A percentile compares a stretch with the other conserved stretches of the same genome.
Evolutionary conservation across 129 eudicot genomes (phyloP).

Genomic region (Ambrosia trifida): DNA sequence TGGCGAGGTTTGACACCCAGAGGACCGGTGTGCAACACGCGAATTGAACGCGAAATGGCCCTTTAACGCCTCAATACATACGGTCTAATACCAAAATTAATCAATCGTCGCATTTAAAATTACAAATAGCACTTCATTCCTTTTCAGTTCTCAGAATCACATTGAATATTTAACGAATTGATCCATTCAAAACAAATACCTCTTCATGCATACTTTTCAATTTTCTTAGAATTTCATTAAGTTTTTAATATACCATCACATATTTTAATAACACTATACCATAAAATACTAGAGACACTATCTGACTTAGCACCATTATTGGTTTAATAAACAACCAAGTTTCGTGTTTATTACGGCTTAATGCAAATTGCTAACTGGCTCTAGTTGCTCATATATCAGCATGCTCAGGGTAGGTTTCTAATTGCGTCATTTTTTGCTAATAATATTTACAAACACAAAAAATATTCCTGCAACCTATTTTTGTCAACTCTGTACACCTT

Average conservation of each 20-base stretch:
- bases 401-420: conserved; percentile 31
- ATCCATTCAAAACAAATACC: neutral
- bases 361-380: neutral
- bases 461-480: neutral
- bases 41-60: too few species aligned
- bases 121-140: too few species aligned
- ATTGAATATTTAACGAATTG: neutral
- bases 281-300: neutral
- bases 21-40: too few species aligned
- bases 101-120: too few species aligned
- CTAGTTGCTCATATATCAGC: neutral
- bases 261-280: neutral
- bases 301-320: conserved; percentile 2
- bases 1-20: too few species aligned
- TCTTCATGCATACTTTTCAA: too few species aligned
- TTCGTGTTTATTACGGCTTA: conserved; percentile 24
- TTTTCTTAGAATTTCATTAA: neutral
- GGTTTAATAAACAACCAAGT: neutral
- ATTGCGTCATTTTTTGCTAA: conserved; percentile 26
- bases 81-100: too few species aligned
- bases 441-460: neutral
- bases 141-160: too few species aligned
- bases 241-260: neutral
- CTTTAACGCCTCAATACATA: too few species aligned
- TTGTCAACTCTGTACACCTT: conserved; percentile 36